A percentile compares a stretch with the other conserved stretches of the same genome.
Evolutionary conservation across 441 rosid genomes (phyloP).

Genomic region (Adansonia rubrostipa): DNA sequence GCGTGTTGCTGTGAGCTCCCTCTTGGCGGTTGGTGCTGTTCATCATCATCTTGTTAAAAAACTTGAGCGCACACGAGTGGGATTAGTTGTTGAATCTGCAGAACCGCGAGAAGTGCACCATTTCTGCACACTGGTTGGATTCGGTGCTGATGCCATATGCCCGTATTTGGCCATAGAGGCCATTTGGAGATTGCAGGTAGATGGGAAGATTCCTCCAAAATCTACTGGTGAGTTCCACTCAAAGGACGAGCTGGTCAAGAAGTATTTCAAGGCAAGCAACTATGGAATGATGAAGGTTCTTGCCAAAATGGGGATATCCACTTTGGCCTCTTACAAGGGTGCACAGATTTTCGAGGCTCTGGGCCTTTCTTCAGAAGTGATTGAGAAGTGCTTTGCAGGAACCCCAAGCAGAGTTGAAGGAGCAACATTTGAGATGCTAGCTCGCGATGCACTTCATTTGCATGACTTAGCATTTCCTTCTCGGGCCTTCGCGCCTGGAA

Average conservation of each 20-base stretch:
- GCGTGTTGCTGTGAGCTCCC: slow-evolving; percentile 94
- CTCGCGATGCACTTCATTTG: slow-evolving; percentile 78
- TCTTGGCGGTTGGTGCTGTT: slow-evolving; percentile 96
- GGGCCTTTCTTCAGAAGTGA: slow-evolving; percentile 95
- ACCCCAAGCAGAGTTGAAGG: slow-evolving; percentile 99
- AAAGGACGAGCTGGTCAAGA: slow-evolving; percentile 86
- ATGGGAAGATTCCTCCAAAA: slow-evolving; percentile 94
- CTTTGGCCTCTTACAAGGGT: slow-evolving; percentile 98
- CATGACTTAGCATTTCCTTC: slow-evolving; percentile 94
- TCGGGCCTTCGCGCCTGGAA: slow-evolving; percentile 75
- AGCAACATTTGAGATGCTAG: slow-evolving; percentile 98
- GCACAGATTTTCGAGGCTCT: slow-evolving; percentile 99
- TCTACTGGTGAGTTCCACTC: slow-evolving; percentile 78
- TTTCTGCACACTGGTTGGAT: slow-evolving; percentile 95
- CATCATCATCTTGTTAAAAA: slow-evolving; percentile 92
- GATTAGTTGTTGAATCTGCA: slow-evolving; percentile 90
- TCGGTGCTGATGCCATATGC: slow-evolving; percentile 97
- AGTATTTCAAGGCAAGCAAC: slow-evolving; percentile 96
- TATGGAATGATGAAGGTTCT: slow-evolving; percentile 99
- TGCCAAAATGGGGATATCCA: slow-evolving; percentile 99
- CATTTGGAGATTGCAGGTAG: slow-evolving; percentile 91
- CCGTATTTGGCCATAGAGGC: slow-evolving; percentile 93
- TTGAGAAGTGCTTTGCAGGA: slow-evolving; percentile 96
- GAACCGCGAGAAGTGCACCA: slow-evolving; percentile 99
- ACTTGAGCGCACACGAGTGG: slow-evolving; percentile 89